Evolutionary conservation across 345 rosid genomes (phyloP).

Genomic region (Dipteronia sinensis): DNA sequence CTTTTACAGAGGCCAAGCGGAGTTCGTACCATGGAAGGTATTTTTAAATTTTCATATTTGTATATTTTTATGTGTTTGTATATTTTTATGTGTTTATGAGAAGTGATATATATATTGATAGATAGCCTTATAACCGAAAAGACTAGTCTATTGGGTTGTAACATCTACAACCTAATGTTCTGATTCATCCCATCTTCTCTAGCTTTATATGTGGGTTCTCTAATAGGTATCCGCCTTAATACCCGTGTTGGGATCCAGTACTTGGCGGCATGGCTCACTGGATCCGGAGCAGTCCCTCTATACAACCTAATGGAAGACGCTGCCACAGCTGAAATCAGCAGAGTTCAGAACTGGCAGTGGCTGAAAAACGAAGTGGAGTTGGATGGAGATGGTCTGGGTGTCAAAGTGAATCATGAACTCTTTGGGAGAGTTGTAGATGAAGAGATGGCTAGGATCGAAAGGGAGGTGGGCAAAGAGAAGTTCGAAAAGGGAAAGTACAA

Average conservation of each 20-base stretch:
- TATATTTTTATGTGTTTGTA: too few relatives aligned
- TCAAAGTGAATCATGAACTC: constrained; percentile 60
- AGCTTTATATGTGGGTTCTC: too few relatives aligned
- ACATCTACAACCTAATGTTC: too few relatives aligned
- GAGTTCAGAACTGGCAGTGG: constrained; percentile 98
- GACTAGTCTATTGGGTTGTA: too few relatives aligned
- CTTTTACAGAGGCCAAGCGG: constrained; percentile 85
- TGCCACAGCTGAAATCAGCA: constrained; percentile 92
- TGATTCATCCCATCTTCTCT: too few relatives aligned
- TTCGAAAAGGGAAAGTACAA: constrained; percentile 71
- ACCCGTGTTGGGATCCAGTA: constrained; percentile 92
- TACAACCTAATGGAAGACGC: constrained; percentile 98
- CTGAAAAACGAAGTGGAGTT: constrained; percentile 74
- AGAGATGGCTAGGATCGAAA: constrained; percentile 82
- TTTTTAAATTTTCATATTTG: too few relatives aligned
- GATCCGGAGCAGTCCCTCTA: constrained; percentile 87
- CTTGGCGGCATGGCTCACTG: constrained; percentile 87
- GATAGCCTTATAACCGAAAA: too few relatives aligned
- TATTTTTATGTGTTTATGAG: too few relatives aligned
- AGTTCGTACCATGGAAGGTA: constrained; percentile 75
- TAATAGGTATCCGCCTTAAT: constrained; percentile 54
- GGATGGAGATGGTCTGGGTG: constrained; percentile 78
- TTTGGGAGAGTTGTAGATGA: constrained; percentile 86
- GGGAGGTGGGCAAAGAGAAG: constrained; percentile 82
- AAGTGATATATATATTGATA: too few relatives aligned